These are phyloP conservation scores for Obelidium mucronatum DNA, from an alignment of 192 early-diverging fungal genomes.

Conservation along the genomic window DNA sequence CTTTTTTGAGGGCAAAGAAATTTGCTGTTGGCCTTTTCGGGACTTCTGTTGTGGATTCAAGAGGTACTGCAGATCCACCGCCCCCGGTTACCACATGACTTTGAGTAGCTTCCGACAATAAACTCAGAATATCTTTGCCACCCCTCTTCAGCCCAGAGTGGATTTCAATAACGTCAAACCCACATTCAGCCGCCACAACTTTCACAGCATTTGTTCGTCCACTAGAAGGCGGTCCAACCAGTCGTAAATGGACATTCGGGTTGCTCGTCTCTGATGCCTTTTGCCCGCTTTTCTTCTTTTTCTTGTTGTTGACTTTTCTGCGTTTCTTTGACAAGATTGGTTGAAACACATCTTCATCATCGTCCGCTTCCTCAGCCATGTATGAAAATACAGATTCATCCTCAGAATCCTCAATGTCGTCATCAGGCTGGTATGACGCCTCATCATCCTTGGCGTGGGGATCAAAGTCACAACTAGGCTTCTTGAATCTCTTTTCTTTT, in stretches of 20 bases:
- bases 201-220: slow-evolving; percentile 79
- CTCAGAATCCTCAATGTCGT: slow-evolving; percentile 13
- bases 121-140: slow-evolving; percentile 71
- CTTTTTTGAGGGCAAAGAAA: background rate
- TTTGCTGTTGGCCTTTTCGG: background rate
- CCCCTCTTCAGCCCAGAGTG: slow-evolving; percentile 71
- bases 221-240: slow-evolving; percentile 73
- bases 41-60: background rate
- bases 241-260: slow-evolving; percentile 41
- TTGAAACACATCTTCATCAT: slow-evolving; percentile 31
- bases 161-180: slow-evolving; percentile 80
- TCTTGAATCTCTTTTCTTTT: slow-evolving; percentile 6
- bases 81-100: slow-evolving; percentile 71
- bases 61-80: background rate
- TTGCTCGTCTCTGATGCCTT: no score
- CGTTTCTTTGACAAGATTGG: background rate
- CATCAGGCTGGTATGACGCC: background rate
- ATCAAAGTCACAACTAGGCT: background rate
- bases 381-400: background rate
- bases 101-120: slow-evolving; percentile 74
- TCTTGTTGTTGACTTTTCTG: background rate
- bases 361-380: background rate
- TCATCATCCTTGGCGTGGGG: slow-evolving; percentile 18
- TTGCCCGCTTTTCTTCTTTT: background rate
- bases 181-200: slow-evolving; percentile 73